phyloP scores from a whole-genome alignment of 345 rosid genomes.

The Isatis tinctoria region DNA sequence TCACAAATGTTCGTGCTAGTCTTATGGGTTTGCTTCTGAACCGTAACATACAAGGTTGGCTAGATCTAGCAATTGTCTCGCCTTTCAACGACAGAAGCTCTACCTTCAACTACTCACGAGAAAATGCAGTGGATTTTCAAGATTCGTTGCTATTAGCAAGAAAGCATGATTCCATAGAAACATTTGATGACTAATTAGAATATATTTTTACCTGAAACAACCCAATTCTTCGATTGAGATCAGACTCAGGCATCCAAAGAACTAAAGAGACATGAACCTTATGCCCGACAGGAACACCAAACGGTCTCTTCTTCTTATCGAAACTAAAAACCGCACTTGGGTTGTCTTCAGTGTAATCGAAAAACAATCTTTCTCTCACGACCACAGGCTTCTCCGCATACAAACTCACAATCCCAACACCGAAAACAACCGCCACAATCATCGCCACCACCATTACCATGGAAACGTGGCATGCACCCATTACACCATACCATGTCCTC shows the following conservation, averaged over 20 bases:
- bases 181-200: background rate
- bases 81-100: constrained; percentile 51
- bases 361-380: constrained; percentile 49
- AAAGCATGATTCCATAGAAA: background rate
- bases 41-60: constrained; percentile 69
- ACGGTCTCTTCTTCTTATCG: constrained; percentile 14
- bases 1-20: constrained; percentile 45
- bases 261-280: constrained; percentile 45
- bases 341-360: constrained; percentile 59
- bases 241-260: constrained; percentile 80
- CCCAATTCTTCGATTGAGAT: constrained; percentile 57
- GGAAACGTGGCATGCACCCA: constrained; percentile 54
- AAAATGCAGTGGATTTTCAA: background rate
- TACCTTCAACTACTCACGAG: constrained; percentile 48
- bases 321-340: constrained; percentile 50
- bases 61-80: constrained; percentile 47
- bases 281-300: constrained; percentile 59
- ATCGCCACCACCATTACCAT: constrained; percentile 41
- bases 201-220: constrained; percentile 52
- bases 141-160: background rate
- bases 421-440: constrained; percentile 45
- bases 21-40: constrained; percentile 66
- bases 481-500: constrained; percentile 47
- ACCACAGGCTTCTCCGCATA: constrained; percentile 69
- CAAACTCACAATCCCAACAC: constrained; percentile 49